Conservation (phyloP, 805 yeast genomes). For the Ascoidea asiatica region DNA sequence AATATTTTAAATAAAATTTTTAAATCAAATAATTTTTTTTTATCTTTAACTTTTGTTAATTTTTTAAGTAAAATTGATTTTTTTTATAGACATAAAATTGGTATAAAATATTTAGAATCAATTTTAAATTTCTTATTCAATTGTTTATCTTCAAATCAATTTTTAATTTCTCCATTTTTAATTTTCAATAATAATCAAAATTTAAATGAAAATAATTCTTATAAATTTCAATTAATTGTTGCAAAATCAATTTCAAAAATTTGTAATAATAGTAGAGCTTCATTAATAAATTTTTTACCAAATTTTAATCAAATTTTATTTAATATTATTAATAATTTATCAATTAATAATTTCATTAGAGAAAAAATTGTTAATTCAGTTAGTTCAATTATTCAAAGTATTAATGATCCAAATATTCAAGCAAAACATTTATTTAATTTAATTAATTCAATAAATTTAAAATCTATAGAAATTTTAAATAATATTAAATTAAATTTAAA, state of each 20-base stretch:
- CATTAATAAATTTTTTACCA: constrained; percentile 27
- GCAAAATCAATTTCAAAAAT: constrained; percentile 37
- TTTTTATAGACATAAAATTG: constrained; percentile 36
- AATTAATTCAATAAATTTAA: constrained; percentile 17
- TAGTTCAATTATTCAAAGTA: constrained; percentile 46
- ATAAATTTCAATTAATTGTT: neutral
- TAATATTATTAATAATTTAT: constrained; percentile 29
- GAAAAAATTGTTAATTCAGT: constrained; percentile 50
- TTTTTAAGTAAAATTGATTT: constrained; percentile 47
- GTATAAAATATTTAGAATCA: constrained; percentile 29
- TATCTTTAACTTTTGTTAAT: constrained; percentile 37
- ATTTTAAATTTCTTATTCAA: constrained; percentile 45
- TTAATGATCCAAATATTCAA: constrained; percentile 32
- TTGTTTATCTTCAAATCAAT: constrained; percentile 16
- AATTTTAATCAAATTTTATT: constrained; percentile 33
- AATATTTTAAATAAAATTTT: constrained; percentile 15
- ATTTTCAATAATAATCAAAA: neutral
- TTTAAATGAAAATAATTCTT: neutral
- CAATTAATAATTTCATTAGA: constrained; percentile 32
- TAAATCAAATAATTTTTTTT: constrained; percentile 13
- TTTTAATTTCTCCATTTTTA: constrained; percentile 5
- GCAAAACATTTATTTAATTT: constrained; percentile 22
- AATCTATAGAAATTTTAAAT: constrained; percentile 7
- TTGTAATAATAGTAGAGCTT: constrained; percentile 37
- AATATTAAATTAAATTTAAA: constrained; percentile 3